Evolutionary conservation across 768 basidiomycete genomes (phyloP).

Genomic region (Candolleomyces eurysporus): DNA sequence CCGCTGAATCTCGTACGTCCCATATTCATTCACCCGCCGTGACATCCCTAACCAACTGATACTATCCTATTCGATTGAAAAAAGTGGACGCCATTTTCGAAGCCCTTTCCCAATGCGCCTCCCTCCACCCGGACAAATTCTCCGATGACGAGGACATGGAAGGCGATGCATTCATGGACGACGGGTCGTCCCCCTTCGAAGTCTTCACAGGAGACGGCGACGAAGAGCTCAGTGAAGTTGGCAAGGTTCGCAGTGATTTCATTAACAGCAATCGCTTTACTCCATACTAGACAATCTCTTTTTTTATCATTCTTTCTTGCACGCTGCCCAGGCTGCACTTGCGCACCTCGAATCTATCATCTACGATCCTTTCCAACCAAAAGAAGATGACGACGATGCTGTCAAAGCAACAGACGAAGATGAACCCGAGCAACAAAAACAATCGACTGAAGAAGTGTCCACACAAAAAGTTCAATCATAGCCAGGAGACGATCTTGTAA

Average conservation of each 20-base stretch:
- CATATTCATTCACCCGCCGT: neutral
- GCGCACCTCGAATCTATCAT: constrained; percentile 83
- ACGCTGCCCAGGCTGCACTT: constrained; percentile 64
- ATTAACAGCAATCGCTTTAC: constrained; percentile 71
- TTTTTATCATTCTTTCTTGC: constrained; percentile 25
- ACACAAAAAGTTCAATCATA: too few relatives aligned
- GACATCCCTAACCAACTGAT: neutral
- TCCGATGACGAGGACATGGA: constrained; percentile 51
- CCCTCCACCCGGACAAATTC: constrained; percentile 73
- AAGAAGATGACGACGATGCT: constrained; percentile 2
- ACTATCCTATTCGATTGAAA: neutral
- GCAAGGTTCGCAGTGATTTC: constrained; percentile 93
- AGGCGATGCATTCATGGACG: constrained; percentile 57
- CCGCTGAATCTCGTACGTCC: constrained; percentile 56
- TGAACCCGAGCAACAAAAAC: neutral
- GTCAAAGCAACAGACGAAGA: neutral
- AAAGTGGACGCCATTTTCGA: constrained; percentile 85
- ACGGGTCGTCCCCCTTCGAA: constrained; percentile 47
- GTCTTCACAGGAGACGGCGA: constrained; percentile 55
- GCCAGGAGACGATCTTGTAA: neutral
- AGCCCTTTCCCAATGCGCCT: constrained; percentile 79
- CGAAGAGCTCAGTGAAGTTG: constrained; percentile 81
- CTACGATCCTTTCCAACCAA: constrained; percentile 40
- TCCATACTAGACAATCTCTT: constrained; percentile 71
- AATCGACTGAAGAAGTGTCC: too few relatives aligned